Conservation (phyloP, 768 basidiomycete genomes). For the Zangia roseola region DNA sequence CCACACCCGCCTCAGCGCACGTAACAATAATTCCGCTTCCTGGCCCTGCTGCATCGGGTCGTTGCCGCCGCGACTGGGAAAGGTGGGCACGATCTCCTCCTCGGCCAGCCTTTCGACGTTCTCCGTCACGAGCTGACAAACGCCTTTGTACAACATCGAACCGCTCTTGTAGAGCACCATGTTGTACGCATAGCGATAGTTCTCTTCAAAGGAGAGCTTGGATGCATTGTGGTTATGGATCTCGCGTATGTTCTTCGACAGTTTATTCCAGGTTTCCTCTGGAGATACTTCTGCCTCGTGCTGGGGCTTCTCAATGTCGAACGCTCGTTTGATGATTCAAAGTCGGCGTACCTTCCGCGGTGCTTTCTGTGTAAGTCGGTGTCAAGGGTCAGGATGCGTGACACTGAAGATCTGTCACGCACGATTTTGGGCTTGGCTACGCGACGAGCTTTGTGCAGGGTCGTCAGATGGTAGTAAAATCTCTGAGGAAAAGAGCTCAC, state of each 20-base stretch:
- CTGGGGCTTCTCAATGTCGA: conserved; percentile 36
- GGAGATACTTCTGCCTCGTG: conserved; percentile 74
- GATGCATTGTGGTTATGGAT: conserved; percentile 94
- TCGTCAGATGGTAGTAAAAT: conserved; percentile 14
- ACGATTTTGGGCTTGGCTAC: conserved; percentile 42
- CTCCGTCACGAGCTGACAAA: conserved; percentile 72
- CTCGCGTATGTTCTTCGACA: conserved; percentile 85
- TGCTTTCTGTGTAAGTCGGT: conserved; percentile 37
- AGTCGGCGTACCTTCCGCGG: conserved; percentile 43
- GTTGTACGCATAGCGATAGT: conserved; percentile 92
- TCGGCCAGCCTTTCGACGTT: conserved; percentile 81
- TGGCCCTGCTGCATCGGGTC: conserved; percentile 76
- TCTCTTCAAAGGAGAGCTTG: conserved; percentile 88
- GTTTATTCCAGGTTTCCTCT: conserved; percentile 79
- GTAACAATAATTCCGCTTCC: conserved; percentile 84
- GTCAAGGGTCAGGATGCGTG: conserved; percentile 17
- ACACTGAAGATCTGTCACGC: conserved; percentile 28
- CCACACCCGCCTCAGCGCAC: conserved; percentile 83
- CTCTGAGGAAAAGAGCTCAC: conserved; percentile 14
- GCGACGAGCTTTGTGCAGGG: conserved; percentile 24
- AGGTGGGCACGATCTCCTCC: conserved; percentile 75
- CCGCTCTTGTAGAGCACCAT: conserved; percentile 88
- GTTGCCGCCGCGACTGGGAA: conserved; percentile 66
- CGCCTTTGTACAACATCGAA: conserved; percentile 82
- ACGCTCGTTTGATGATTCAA: not conserved